Conservation (phyloP, 1,284 basidiomycete species). For the Thecaphora thlaspeos region DNA sequence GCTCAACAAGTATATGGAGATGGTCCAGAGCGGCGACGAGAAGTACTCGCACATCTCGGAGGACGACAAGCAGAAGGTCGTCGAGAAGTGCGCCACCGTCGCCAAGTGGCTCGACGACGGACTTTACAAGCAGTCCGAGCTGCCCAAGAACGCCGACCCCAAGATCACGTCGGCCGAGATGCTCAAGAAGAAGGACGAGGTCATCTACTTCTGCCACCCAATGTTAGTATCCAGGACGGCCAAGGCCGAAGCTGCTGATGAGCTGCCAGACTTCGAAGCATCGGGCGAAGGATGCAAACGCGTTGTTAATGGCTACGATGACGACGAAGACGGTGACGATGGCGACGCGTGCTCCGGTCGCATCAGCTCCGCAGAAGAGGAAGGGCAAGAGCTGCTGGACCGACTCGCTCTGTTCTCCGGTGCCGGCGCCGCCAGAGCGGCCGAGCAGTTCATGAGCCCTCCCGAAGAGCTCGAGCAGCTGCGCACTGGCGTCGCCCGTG, state of each 20-base stretch:
- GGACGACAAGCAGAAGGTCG: conserved; percentile 56
- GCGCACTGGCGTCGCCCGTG: conserved; percentile 3
- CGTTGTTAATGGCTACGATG: too few relatives aligned
- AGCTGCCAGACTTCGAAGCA: too few relatives aligned
- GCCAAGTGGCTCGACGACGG: conserved; percentile 55
- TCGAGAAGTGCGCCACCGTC: conserved; percentile 54
- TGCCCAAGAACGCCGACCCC: conserved; percentile 56
- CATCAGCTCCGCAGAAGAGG: neutral
- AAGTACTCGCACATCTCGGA: conserved; percentile 54
- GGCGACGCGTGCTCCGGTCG: neutral
- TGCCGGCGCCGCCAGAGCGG: neutral
- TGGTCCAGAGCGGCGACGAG: conserved; percentile 52
- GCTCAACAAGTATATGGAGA: conserved; percentile 53
- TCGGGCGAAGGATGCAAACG: too few relatives aligned
- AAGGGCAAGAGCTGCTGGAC: neutral
- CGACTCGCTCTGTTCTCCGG: neutral
- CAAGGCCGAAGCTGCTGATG: too few relatives aligned
- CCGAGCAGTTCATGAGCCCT: neutral
- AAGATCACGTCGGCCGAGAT: conserved; percentile 53
- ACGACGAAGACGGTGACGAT: too few relatives aligned
- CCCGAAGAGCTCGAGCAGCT: neutral
- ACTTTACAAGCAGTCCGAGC: conserved; percentile 54
- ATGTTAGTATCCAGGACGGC: conserved; percentile 30
- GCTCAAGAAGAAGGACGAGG: conserved; percentile 54
- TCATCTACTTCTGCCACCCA: conserved; percentile 50